Percentiles rank a stretch among this genome's conserved stretches.
phyloP scores from a whole-genome alignment of 2,329 filamentous ascomycete genomes.

The Mycosphaerella sp. region DNA sequence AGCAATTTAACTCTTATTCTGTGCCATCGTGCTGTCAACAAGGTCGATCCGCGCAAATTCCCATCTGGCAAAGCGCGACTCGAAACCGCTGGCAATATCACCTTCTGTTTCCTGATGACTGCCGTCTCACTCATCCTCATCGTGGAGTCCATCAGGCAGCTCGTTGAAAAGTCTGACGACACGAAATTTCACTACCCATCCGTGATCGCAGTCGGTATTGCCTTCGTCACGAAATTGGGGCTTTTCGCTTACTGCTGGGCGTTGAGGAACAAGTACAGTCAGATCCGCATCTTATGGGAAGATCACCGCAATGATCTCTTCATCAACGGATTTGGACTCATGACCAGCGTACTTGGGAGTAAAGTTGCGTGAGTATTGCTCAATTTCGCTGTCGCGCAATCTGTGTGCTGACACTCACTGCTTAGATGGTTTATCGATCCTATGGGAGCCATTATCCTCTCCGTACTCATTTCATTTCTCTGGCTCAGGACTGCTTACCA shows the following conservation, averaged over 20 bases:
- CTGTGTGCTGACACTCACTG: neutral
- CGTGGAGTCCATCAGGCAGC: constrained; percentile 71
- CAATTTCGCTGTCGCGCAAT: neutral
- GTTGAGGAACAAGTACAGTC: constrained; percentile 82
- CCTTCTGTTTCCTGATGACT: constrained; percentile 95
- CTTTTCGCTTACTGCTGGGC: constrained; percentile 92
- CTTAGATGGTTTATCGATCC: constrained; percentile 85
- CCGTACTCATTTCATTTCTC: constrained; percentile 66
- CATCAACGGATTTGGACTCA: constrained; percentile 82
- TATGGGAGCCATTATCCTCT: constrained; percentile 79
- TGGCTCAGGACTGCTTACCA: constrained; percentile 82
- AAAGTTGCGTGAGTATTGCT: constrained; percentile 53
- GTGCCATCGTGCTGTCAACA: constrained; percentile 78
- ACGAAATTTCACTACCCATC: constrained; percentile 73
- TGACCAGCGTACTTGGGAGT: constrained; percentile 84
- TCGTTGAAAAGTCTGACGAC: constrained; percentile 49
- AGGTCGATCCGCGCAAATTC: constrained; percentile 78
- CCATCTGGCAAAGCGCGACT: constrained; percentile 90
- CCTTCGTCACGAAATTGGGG: constrained; percentile 74
- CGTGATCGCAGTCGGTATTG: constrained; percentile 75
- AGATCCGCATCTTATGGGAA: constrained; percentile 89
- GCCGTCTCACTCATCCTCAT: constrained; percentile 88
- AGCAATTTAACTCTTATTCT: constrained; percentile 84
- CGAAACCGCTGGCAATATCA: constrained; percentile 92
- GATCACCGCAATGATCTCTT: constrained; percentile 97